These are phyloP conservation scores for Condylostoma magnum DNA, from an alignment of 169 alveolate genomes.

Conservation along the genomic window DNA sequence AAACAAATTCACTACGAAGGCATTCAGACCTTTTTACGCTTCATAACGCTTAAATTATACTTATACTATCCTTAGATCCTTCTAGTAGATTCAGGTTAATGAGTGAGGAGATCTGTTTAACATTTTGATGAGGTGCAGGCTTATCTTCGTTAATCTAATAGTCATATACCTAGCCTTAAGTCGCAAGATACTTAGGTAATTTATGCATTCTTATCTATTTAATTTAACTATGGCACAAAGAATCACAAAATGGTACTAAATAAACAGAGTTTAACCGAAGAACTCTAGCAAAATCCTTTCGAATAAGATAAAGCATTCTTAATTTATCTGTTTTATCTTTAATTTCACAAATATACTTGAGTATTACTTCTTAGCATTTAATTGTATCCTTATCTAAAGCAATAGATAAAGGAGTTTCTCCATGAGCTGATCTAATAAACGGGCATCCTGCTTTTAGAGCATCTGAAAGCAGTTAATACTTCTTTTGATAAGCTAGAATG, in stretches of 20 bases:
- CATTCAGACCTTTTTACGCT: not conserved
- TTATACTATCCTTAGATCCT: not conserved
- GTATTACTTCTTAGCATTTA: not conserved
- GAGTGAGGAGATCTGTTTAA: not conserved
- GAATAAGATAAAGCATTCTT: not conserved
- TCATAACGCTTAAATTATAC: not conserved
- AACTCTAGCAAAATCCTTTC: not conserved
- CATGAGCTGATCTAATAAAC: not conserved
- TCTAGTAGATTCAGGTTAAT: not conserved
- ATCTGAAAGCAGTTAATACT: too few relatives aligned
- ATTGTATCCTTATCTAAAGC: not conserved
- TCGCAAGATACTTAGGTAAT: not conserved
- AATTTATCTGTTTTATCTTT: not conserved
- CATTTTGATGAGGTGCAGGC: not conserved
- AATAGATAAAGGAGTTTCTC: not conserved
- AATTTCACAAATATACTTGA: not conserved
- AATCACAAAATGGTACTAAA: not conserved
- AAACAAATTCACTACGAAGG: not conserved
- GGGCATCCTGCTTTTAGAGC: not conserved
- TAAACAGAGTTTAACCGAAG: not conserved
- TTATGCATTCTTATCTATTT: not conserved
- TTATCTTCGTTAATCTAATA: not conserved
- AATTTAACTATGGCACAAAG: not conserved
- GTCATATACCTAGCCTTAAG: not conserved
- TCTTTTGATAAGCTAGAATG: too few relatives aligned